These are phyloP conservation scores for Arachis monticola DNA, from an alignment of 331 rosid genomes.

Conservation along the genomic window DNA sequence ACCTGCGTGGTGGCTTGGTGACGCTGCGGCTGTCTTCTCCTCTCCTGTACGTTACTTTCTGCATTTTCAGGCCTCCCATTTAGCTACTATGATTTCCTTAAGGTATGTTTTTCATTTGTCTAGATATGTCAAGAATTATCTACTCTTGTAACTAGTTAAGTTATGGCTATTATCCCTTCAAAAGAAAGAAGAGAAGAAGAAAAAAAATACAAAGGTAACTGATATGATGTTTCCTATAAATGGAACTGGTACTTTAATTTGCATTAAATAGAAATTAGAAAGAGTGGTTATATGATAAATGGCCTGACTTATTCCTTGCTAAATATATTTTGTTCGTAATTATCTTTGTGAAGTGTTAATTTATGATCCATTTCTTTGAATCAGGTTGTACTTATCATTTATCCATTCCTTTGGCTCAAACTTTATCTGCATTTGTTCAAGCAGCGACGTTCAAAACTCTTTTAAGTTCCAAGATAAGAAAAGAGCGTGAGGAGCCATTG, in stretches of 20 bases:
- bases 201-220: not conserved
- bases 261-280: not conserved
- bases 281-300: constrained; percentile 7
- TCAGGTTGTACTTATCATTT: constrained; percentile 70
- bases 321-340: constrained; percentile 1
- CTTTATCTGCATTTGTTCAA: constrained; percentile 86
- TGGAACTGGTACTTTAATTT: no score
- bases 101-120: constrained; percentile 50
- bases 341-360: not conserved
- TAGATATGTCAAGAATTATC: not conserved
- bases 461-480: constrained; percentile 55
- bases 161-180: constrained; percentile 1
- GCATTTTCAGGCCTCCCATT: constrained; percentile 60
- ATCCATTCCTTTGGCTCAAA: constrained; percentile 77
- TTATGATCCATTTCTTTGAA: constrained; percentile 27
- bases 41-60: no score
- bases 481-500: constrained; percentile 43
- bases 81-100: constrained; percentile 71
- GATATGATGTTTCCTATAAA: no score
- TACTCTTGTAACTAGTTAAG: not conserved
- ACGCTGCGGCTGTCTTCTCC: no score
- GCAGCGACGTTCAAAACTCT: constrained; percentile 80
- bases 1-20: no score
- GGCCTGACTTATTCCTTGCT: constrained; percentile 2
- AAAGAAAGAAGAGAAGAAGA: not conserved